Base-by-base conservation (phyloP, 768 basidiomycete species). In the Asterophora lycoperdoides region DNA sequence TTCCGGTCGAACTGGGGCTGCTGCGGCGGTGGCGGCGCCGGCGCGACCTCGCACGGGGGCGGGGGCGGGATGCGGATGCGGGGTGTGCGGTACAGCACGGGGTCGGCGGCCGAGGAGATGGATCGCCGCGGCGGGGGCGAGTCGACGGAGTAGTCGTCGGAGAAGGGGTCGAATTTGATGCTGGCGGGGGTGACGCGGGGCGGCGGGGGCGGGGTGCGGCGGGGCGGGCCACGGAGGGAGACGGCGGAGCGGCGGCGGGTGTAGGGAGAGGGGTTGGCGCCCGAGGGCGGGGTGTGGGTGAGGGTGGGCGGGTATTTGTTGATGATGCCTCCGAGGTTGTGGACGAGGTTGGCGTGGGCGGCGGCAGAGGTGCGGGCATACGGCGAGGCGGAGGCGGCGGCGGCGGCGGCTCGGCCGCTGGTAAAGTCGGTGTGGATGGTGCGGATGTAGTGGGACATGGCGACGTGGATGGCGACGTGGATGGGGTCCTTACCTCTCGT, bases 341-440 rank as follows among this genome's bases (percentile, higher is more conserved):
- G 36, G 40, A 58, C 54, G 38, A 54, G 46, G 41, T 53, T 52
- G 11, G 56, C 44, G 41, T 51, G 55, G 18, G 54, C 43, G 11
- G 51, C 49, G 49, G 56, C 38, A 38, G 48, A 48, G 37, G 54
- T 41, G 19, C 48, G 36, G 15, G 53, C 56, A 29, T 54, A 46
- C 2, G 46, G 38, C 10, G 46, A 26, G 14, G 53, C 20, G 9
- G 40, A 41, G 40, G 57, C 20, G 29, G 58, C 46, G 18, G 57
- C 41, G 18, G 54, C 46, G 32, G 52, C 33, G 20, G 51, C 23
- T 3, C 23, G 3, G 23, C 6, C 6, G 23, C 3, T 38, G 8
- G 57, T 68, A 64, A 68, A 68, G 52, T 68, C 64, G 45, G 69
- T 68, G 54, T 72, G 68, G 63, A 72, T 66, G 50, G 68, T 67